Percentiles rank a stretch among this genome's conserved stretches.
These are phyloP conservation scores for Elymus sibiricus DNA, from an alignment of 176 grass and related monocot genomes.

Conservation along the genomic window DNA sequence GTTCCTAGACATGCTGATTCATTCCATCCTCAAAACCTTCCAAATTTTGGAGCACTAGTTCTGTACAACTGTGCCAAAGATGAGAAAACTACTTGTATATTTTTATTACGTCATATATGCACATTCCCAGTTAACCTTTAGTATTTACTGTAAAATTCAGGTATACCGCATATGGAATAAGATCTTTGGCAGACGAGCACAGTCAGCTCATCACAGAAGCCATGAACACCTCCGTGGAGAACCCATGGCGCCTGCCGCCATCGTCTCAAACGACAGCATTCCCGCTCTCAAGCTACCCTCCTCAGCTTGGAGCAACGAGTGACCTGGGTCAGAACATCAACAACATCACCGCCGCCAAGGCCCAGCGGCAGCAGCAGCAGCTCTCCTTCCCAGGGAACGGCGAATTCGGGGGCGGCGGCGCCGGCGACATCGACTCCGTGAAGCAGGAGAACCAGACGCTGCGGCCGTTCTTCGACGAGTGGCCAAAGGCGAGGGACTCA, in stretches of 20 bases:
- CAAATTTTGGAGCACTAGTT: neutral
- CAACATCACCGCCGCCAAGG: constrained; percentile 27
- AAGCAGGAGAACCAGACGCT: constrained; percentile 58
- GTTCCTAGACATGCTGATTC: neutral
- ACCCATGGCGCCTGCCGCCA: constrained; percentile 40
- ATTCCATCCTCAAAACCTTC: neutral
- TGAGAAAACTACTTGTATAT: too few species aligned
- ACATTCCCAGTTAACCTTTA: neutral
- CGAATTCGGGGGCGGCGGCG: neutral
- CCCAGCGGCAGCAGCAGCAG: constrained; percentile 10
- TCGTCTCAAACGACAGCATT: constrained; percentile 28
- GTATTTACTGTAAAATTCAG: neutral
- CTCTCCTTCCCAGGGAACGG: constrained; percentile 29
- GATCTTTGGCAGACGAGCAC: constrained; percentile 50
- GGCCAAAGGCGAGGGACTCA: constrained; percentile 57
- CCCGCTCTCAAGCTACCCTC: constrained; percentile 33
- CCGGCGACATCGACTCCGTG: constrained; percentile 14
- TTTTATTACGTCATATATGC: too few species aligned
- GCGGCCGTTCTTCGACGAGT: constrained; percentile 87
- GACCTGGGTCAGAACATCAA: constrained; percentile 39
- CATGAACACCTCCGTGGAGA: constrained; percentile 41
- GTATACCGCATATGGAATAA: constrained; percentile 47
- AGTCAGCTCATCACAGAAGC: constrained; percentile 57
- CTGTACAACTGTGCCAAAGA: neutral
- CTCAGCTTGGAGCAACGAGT: constrained; percentile 23